A percentile compares a stretch with the other conserved stretches of the same genome.
phyloP scores from a whole-genome alignment of 306 rosid genomes.

The Begonia fuchsioides region DNA sequence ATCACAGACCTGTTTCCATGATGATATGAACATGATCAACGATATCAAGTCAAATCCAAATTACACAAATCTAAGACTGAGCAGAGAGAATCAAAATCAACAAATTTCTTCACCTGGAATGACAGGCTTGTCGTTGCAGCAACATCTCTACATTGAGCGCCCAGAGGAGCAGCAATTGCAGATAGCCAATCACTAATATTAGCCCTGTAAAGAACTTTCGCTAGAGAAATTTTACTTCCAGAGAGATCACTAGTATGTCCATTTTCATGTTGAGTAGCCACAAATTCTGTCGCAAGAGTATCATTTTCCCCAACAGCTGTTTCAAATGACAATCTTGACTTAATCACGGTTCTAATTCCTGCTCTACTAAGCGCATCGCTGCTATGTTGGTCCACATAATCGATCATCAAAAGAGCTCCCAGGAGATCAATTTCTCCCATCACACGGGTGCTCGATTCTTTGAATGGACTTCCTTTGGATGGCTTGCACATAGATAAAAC shows the following conservation, averaged over 20 bases:
- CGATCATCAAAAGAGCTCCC: constrained; percentile 45
- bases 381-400: constrained; percentile 25
- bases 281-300: constrained; percentile 52
- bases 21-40: too few species aligned
- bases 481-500: constrained; percentile 52
- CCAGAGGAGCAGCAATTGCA: constrained; percentile 44
- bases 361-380: constrained; percentile 23
- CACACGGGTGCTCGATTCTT: constrained; percentile 42
- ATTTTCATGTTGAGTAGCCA: constrained; percentile 34
- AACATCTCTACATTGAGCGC: constrained; percentile 74
- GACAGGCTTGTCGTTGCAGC: constrained; percentile 38
- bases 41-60: too few species aligned
- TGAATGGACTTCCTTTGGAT: constrained; percentile 53
- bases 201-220: constrained; percentile 42
- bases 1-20: too few species aligned
- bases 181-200: constrained; percentile 54
- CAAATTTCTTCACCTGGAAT: constrained; percentile 27
- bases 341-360: constrained; percentile 56
- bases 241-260: constrained; percentile 12
- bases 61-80: neutral
- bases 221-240: constrained; percentile 45
- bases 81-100: neutral
- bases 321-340: constrained; percentile 58
- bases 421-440: constrained; percentile 55
- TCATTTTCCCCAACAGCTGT: constrained; percentile 37